phyloP scores from a whole-genome alignment of 2,329 filamentous ascomycete genomes.

The Fusarium beomiforme region DNA sequence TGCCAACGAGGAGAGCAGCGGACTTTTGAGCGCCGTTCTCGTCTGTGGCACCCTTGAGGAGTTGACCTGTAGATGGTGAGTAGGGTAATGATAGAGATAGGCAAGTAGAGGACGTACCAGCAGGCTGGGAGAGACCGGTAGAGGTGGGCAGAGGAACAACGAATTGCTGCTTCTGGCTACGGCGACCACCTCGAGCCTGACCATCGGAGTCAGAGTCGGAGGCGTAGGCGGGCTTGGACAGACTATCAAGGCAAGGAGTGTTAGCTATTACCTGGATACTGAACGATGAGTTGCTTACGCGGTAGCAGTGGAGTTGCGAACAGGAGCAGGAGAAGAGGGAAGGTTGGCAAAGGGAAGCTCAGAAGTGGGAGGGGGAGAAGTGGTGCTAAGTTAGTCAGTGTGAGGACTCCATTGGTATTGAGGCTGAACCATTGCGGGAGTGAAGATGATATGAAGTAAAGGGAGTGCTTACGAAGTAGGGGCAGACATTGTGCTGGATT shows the following conservation, averaged over 20 bases:
- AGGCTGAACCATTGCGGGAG: conserved; percentile 1
- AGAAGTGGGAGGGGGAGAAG: conserved; percentile 32
- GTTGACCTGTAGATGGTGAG: conserved; percentile 52
- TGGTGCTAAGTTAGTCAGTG: conserved; percentile 37
- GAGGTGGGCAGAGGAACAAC: conserved; percentile 45
- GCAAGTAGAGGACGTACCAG: conserved; percentile 28
- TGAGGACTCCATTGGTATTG: conserved; percentile 24
- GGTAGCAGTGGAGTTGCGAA: conserved; percentile 20
- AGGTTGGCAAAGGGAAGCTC: conserved; percentile 35
- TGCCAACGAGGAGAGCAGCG: conserved; percentile 67
- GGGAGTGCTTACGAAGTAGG: conserved; percentile 38
- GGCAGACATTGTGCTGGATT: conserved; percentile 42
- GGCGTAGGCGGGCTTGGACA: conserved; percentile 45
- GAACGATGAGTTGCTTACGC: conserved; percentile 31
- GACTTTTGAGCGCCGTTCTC: conserved; percentile 66
- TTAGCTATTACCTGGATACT: conserved; percentile 19
- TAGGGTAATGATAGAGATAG: not conserved
- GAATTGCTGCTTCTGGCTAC: conserved; percentile 41
- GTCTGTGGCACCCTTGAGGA: conserved; percentile 67
- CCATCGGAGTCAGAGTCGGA: conserved; percentile 46
- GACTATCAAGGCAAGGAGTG: conserved; percentile 11
- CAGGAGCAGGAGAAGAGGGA: conserved; percentile 33
- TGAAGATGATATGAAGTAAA: not conserved
- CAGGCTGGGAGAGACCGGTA: conserved; percentile 50
- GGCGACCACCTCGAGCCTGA: conserved; percentile 45